Evolutionary conservation across 2,329 filamentous ascomycete species (phyloP), one percentile per base, ranked within the genome.

Genomic region (Cladosporium sp.): DNA sequence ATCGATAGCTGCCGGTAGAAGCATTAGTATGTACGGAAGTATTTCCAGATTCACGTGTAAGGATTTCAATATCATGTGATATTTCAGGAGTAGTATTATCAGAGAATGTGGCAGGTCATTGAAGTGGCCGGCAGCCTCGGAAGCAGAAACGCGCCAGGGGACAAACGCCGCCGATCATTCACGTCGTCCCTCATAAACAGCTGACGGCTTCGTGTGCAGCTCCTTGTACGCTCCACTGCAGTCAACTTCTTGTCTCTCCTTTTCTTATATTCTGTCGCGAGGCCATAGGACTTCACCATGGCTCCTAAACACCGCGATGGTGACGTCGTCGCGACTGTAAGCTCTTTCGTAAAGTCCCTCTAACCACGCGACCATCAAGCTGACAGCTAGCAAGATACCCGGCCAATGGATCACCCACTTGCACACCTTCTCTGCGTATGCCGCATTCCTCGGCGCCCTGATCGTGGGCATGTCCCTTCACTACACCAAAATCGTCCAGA

Each of bases 401-500:
- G 94, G 90, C 65, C 88, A 88, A 80, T 97, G 90, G 90, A 81
- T 99, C 64, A 90, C 91, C 59, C 96, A 89, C 83, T 75, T 85
- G 63, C 94, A 99, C 77, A 99, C 94, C 8, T 74, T 80, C 48
- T 78, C 90, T 65, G 94, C 91, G 59, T 97, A 96, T 73, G 76
- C 83, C 68, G 92, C 93, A 58, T 97, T 97, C 71, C 63, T 96
- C 62, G 91, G 90, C 71, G 93, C 93, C 59, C 80, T 97, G 64
- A 73, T 93, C 57, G 86, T 96, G 61, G 93, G 93, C 71, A 62
- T 77, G 73, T 77, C 80, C 56, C 82, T 99, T 49, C 94, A 99
- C 76, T 97, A 94, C 77, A 84, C 89, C 70, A 99, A 99, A 79
- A 99, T 99, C 66, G 94, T 99, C 57, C 81, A 97, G 75, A 99